Evolutionary conservation across 2,329 filamentous ascomycete genomes (phyloP).

Genomic region (Xylaria hypoxylon): DNA sequence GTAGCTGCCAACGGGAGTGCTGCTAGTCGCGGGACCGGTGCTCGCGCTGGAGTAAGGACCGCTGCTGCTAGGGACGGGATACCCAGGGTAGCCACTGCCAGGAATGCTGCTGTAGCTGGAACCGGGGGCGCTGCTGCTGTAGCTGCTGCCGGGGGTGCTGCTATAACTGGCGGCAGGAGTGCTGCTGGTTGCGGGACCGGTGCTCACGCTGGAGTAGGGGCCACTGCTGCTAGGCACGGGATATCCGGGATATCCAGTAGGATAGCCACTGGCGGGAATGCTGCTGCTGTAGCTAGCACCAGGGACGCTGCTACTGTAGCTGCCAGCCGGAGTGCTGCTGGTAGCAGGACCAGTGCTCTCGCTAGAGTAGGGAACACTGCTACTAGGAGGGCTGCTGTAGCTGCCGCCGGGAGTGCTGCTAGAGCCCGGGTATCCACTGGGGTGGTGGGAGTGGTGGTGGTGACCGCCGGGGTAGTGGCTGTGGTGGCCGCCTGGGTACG

Average conservation of each 20-base stretch:
- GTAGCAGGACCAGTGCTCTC: not conserved
- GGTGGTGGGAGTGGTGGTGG: not conserved
- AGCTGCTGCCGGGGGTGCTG: not conserved
- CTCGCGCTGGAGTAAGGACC: not conserved
- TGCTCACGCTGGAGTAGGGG: not conserved
- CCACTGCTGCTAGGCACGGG: slow-evolving; percentile 8
- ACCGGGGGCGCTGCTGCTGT: slow-evolving; percentile 20
- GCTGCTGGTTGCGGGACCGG: not conserved
- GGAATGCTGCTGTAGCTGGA: not conserved
- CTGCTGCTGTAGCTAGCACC: slow-evolving; percentile 23
- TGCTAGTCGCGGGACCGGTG: slow-evolving; percentile 8
- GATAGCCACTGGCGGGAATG: slow-evolving; percentile 15
- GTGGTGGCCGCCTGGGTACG: no score
- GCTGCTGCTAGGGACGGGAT: not conserved
- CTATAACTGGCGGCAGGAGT: not conserved
- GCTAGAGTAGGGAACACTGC: not conserved
- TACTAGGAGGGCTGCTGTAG: slow-evolving; percentile 8
- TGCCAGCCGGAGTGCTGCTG: slow-evolving; percentile 5
- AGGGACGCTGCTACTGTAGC: slow-evolving; percentile 10
- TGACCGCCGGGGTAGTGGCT: no score
- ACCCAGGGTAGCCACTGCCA: slow-evolving; percentile 1
- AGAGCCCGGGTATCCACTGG: not conserved
- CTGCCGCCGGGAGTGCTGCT: slow-evolving; percentile 12
- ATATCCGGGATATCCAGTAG: slow-evolving; percentile 21
- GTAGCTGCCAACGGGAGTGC: not conserved